Evolutionary conservation across 148 eudicot species (phyloP).

Genomic region (Gaultheria prostrata): DNA sequence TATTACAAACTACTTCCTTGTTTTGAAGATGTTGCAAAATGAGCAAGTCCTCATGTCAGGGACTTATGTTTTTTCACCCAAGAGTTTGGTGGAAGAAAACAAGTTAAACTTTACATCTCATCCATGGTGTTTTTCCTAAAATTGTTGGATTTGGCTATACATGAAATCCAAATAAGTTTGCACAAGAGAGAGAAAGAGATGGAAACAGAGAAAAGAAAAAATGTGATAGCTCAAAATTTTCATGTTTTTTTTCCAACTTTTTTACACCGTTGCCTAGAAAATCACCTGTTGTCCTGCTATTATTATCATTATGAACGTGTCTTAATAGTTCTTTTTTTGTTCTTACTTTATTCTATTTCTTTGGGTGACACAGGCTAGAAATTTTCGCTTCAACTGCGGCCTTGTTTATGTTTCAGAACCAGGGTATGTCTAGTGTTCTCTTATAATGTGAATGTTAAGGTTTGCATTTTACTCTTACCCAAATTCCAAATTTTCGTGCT

Average conservation of each 20-base stretch:
- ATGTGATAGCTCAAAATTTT: neutral
- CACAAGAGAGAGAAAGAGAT: too few species aligned
- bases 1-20: neutral
- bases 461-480: neutral
- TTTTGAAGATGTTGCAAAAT: neutral
- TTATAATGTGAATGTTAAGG: neutral
- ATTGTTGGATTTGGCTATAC: neutral
- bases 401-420: conserved; percentile 96
- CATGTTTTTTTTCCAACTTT: neutral
- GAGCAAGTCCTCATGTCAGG: neutral
- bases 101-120: neutral
- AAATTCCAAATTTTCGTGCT: neutral
- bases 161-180: neutral
- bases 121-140: neutral
- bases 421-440: conserved; percentile 51
- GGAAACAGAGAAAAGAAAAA: neutral
- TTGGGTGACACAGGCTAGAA: conserved; percentile 80
- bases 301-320: conserved; percentile 6
- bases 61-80: neutral
- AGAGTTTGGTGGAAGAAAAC: neutral
- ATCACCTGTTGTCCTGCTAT: neutral
- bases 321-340: neutral
- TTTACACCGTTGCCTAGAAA: neutral
- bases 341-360: neutral
- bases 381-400: conserved; percentile 90